phyloP scores from a whole-genome alignment of 1,284 basidiomycete genomes.

The Rhodofomes roseus region DNA sequence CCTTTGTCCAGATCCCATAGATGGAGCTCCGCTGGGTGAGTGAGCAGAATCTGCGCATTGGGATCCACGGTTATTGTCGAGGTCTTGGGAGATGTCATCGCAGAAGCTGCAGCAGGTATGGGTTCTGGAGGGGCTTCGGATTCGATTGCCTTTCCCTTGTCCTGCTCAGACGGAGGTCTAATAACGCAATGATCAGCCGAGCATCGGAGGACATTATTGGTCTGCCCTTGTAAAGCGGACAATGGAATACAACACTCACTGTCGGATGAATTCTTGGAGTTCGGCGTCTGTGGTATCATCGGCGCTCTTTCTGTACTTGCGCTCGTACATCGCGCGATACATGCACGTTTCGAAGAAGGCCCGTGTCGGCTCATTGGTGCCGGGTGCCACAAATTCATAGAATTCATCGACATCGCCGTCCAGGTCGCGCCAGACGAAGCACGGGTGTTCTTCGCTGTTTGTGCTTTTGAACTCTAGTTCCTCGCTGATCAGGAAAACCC shows the following conservation, averaged over 20 bases:
- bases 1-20: conserved; percentile 72
- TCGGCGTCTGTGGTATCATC: conserved; percentile 67
- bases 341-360: conserved; percentile 92
- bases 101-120: conserved; percentile 13
- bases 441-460: conserved; percentile 68
- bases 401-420: conserved; percentile 79
- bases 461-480: conserved; percentile 82
- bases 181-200: neutral
- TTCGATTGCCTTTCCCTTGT: conserved; percentile 19
- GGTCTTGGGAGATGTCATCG: conserved; percentile 11
- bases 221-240: neutral
- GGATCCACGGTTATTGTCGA: conserved; percentile 13
- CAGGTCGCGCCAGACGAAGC: conserved; percentile 88
- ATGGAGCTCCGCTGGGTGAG: conserved; percentile 54
- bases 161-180: conserved; percentile 36
- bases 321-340: conserved; percentile 92
- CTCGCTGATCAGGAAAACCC: conserved; percentile 87
- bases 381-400: conserved; percentile 77
- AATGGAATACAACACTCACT: conserved; percentile 42
- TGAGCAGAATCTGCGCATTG: conserved; percentile 32
- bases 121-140: neutral
- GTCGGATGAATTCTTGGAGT: conserved; percentile 75
- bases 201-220: neutral
- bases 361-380: conserved; percentile 80
- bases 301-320: conserved; percentile 76